A percentile compares a stretch with the other conserved stretches of the same genome.
Evolutionary conservation across 2,329 filamentous ascomycete species (phyloP).

Genomic region (Aspergillus arachidicola): DNA sequence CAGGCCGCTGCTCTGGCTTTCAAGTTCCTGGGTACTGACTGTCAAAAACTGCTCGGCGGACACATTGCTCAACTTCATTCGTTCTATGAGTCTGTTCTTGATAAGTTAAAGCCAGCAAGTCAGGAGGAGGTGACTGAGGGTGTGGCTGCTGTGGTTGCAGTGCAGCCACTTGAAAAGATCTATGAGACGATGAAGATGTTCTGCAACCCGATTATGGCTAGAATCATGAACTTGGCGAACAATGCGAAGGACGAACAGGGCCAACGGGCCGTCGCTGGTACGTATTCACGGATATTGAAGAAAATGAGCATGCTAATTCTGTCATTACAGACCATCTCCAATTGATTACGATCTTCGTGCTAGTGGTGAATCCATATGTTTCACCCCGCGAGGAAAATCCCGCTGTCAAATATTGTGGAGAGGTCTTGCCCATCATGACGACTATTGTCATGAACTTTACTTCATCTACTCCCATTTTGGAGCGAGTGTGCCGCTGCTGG

Average conservation of each 20-base stretch:
- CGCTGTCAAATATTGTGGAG: conserved; percentile 93
- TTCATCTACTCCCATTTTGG: conserved; percentile 82
- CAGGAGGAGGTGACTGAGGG: conserved; percentile 97
- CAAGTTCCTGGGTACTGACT: conserved; percentile 97
- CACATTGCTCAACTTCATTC: conserved; percentile 85
- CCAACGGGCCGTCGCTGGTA: conserved; percentile 83
- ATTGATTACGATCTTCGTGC: conserved; percentile 86
- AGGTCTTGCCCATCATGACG: conserved; percentile 85
- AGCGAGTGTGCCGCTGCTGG: conserved; percentile 94
- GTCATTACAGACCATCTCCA: conserved; percentile 73
- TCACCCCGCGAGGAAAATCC: conserved; percentile 75
- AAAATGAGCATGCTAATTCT: conserved; percentile 15
- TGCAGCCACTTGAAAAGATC: conserved; percentile 76
- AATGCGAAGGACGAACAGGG: conserved; percentile 78
- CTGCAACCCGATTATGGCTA: conserved; percentile 84
- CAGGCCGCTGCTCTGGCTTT: conserved; percentile 90
- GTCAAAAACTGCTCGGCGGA: conserved; percentile 78
- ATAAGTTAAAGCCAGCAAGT: conserved; percentile 80
- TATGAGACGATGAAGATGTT: conserved; percentile 88
- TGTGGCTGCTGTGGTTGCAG: conserved; percentile 86
- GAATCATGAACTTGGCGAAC: conserved; percentile 85
- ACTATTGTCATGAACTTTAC: conserved; percentile 88
- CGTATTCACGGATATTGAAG: conserved; percentile 3
- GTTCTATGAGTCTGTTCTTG: conserved; percentile 88
- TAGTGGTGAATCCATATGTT: conserved; percentile 74